These are phyloP conservation scores for Fomitopsis pulvina DNA, from an alignment of 768 basidiomycete genomes.

Conservation along the genomic window DNA sequence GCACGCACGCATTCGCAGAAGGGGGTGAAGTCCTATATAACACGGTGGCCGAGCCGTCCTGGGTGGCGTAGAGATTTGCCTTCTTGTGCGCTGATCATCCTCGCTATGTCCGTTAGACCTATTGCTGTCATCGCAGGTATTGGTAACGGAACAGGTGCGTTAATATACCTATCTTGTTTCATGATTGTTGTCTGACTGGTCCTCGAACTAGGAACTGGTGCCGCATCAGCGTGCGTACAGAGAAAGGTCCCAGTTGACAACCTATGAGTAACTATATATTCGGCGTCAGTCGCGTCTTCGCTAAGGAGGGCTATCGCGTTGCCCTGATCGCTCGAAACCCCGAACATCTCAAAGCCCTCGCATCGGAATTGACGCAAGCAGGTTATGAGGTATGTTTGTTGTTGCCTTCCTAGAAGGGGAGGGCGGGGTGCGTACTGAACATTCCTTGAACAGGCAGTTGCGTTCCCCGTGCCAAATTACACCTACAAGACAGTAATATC, in stretches of 20 bases:
- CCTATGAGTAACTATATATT: not conserved
- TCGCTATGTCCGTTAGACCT: slow-evolving; percentile 24
- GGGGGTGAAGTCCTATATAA: too few relatives aligned
- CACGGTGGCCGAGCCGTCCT: too few relatives aligned
- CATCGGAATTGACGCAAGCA: slow-evolving; percentile 26
- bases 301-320: slow-evolving; percentile 33
- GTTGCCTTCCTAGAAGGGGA: not conserved
- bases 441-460: slow-evolving; percentile 24
- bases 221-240: slow-evolving; percentile 30
- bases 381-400: slow-evolving; percentile 28
- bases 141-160: slow-evolving; percentile 30
- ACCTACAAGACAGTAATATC: slow-evolving; percentile 21
- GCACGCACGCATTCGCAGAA: too few relatives aligned
- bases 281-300: slow-evolving; percentile 27
- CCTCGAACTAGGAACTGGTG: slow-evolving; percentile 29
- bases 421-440: too few relatives aligned
- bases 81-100: too few relatives aligned
- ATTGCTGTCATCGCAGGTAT: slow-evolving; percentile 36
- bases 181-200: not conserved
- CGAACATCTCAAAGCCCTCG: slow-evolving; percentile 26
- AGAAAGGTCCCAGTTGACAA: too few relatives aligned
- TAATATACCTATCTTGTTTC: not conserved
- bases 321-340: slow-evolving; percentile 33
- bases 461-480: slow-evolving; percentile 32
- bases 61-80: too few relatives aligned